Evolutionary conservation across 352 stramenopile genomes (phyloP), one percentile per base, ranked within the genome.

Genomic region (Phytophthora aleatoria): DNA sequence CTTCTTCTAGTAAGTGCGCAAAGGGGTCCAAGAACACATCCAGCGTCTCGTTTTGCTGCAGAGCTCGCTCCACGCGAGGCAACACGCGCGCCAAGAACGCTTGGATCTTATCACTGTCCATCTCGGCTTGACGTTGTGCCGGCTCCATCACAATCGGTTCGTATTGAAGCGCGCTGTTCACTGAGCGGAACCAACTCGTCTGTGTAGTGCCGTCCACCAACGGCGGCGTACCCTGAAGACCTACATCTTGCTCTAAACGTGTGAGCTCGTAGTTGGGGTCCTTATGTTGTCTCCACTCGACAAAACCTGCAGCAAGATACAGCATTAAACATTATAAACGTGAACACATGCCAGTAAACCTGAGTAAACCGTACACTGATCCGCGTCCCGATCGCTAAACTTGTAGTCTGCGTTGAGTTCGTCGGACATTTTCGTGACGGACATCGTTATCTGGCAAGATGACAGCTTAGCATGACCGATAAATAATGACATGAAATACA

Each of bases 21-120:
- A 95, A 91, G 20, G 85, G 83, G 33, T 95, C 85, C 15, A 94
- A 38, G 42, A 95, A 95, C 60, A 94, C 80, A 49, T 95, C 87
- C 52, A 95, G 70, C 56, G 87, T 93, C 67, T 95, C 87, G 53
- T 95, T 95, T 54, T 94, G 83, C 68, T 95, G 87, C 28, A 94
- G 61, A 11, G 81, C 87, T 35, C 85, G 78, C 65, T 95, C 87
- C 6, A 94, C 79, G 3, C 77, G 77, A 45, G 85, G 84, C 45
- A 93, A 58, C 43, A 91, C 76, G 13, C 70, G 77, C 8, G 75
- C 74, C 31, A 95, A 57, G 63, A 95, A 95, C 5, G 57, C 66
- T 38, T 92, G 83, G 41, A 95, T 73, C 52, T 76, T 77, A 8
- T 90, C 78, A 43, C 71, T 83, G 43, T 95, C 83, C 76, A 95